A percentile compares a stretch with the other conserved stretches of the same genome.
Evolutionary conservation across 768 basidiomycete species (phyloP).

Genomic region (Leccinum truebloodii): DNA sequence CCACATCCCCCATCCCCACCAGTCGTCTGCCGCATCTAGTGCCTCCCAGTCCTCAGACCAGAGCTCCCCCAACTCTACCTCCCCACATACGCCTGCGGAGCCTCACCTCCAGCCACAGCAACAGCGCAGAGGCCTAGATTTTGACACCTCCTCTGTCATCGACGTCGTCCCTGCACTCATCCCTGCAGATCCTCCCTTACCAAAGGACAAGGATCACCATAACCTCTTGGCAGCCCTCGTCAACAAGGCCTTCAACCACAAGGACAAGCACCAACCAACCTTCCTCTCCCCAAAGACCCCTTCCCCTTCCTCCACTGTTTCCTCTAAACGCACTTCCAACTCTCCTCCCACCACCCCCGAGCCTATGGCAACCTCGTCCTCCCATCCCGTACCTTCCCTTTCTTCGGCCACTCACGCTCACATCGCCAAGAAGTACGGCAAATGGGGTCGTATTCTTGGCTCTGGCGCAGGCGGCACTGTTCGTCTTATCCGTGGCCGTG

Average conservation of each 20-base stretch:
- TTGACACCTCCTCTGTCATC: slow-evolving; percentile 37
- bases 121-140: slow-evolving; percentile 36
- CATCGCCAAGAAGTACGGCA: slow-evolving; percentile 98
- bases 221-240: slow-evolving; percentile 36
- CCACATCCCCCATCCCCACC: slow-evolving; percentile 67
- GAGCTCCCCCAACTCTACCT: slow-evolving; percentile 26
- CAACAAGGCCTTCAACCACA: slow-evolving; percentile 36
- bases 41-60: slow-evolving; percentile 30
- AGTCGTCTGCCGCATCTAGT: slow-evolving; percentile 22
- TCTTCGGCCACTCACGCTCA: slow-evolving; percentile 87
- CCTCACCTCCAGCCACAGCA: slow-evolving; percentile 36
- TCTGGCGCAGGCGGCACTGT: slow-evolving; percentile 99
- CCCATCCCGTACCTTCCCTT: slow-evolving; percentile 56
- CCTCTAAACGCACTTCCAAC: slow-evolving; percentile 31
- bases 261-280: slow-evolving; percentile 14
- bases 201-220: slow-evolving; percentile 30
- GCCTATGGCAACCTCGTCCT: slow-evolving; percentile 21
- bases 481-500: slow-evolving; percentile 84
- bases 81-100: slow-evolving; percentile 30
- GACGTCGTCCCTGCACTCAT: slow-evolving; percentile 32
- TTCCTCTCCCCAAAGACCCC: slow-evolving; percentile 28
- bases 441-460: slow-evolving; percentile 95
- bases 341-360: slow-evolving; percentile 29
- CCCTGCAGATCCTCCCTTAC: slow-evolving; percentile 15
- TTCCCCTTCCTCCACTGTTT: slow-evolving; percentile 32